phyloP scores from a whole-genome alignment of 1,284 basidiomycete genomes.

The Chiua sp. region DNA sequence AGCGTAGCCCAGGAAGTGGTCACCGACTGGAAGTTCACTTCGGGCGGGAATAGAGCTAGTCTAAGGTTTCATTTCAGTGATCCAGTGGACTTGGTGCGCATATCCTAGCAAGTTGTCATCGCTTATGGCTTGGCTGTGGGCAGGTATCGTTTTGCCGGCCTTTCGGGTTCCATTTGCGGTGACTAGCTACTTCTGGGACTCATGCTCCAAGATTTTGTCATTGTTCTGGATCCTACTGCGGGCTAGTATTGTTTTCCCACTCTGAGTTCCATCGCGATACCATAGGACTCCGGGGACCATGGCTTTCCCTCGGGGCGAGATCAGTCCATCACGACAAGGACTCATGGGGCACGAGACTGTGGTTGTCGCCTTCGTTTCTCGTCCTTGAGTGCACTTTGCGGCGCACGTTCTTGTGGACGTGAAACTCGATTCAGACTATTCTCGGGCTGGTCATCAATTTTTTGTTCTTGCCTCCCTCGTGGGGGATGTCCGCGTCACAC shows the following conservation, averaged over 20 bases:
- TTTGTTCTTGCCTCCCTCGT: slow-evolving; percentile 20
- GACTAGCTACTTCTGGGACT: too few species aligned
- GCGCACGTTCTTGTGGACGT: slow-evolving; percentile 23
- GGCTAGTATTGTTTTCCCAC: neutral
- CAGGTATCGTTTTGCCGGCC: too few species aligned
- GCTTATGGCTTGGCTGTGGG: too few species aligned
- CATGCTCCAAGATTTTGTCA: too few species aligned
- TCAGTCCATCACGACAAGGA: neutral
- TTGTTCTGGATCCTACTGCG: neutral
- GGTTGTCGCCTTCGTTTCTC: neutral
- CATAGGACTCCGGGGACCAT: neutral
- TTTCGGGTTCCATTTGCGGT: too few species aligned
- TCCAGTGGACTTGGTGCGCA: too few species aligned
- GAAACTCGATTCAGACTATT: slow-evolving; percentile 44
- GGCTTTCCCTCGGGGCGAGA: neutral
- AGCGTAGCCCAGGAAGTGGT: neutral
- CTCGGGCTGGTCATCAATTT: slow-evolving; percentile 33
- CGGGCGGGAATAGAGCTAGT: too few species aligned
- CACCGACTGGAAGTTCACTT: neutral
- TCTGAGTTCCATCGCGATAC: too few species aligned
- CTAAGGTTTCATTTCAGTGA: too few species aligned
- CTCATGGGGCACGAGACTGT: slow-evolving; percentile 25
- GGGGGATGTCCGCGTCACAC: slow-evolving; percentile 7
- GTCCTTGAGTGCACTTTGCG: slow-evolving; percentile 38
- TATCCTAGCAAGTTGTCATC: too few species aligned